Evolutionary conservation across 192 early-diverging fungal genomes (phyloP), one percentile per base, ranked within the genome.

Genomic region (Rhizophagus sp.): DNA sequence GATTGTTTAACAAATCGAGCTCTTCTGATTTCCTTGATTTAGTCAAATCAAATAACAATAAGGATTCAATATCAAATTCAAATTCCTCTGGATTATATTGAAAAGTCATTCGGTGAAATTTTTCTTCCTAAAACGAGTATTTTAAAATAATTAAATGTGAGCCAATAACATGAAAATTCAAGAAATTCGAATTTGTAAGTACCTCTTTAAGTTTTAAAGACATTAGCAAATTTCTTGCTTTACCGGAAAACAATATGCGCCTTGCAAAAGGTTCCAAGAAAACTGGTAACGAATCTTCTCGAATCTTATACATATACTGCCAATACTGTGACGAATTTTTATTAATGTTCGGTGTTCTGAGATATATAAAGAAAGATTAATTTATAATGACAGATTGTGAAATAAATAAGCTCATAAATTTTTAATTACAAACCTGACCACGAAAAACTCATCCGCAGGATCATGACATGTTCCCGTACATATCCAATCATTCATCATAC

Each of bases 401-500:
- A 19, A 36, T 36, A 41, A 41, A 41, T 41, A 41, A 41, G 5
- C 39, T 8, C 0, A 41, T 7, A 8, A 57, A 5, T 47, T 12
- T 12, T 47, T 12, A 57, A 57, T 19, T 22, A 57, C 52, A 57
- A 22, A 76, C 76, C 79, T 75, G 44, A 79, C 62, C 15, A 86
- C 68, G 61, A 79, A 84, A 39, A 86, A 84, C 49, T 86, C 85
- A 41, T 76, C 36, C 10, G 76, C 79, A 8, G 78, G 68, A 79
- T 86, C 85, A 39, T 80, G 33, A 24, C 84, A 62, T 17, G 47
- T 67, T 15, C 85, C 85, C 36, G 82, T 62, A 62, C 80, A 81
- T 13, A 84, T 83, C 85, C 85, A 86, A 44, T 81, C 79, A 52
- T 86, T 81, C 62, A 86, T 86, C 75, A 86, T 76, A 4, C 81